Evolutionary conservation across 495 filamentous ascomycete genomes (phyloP).

Genomic region (Glutinoglossum americanum): DNA sequence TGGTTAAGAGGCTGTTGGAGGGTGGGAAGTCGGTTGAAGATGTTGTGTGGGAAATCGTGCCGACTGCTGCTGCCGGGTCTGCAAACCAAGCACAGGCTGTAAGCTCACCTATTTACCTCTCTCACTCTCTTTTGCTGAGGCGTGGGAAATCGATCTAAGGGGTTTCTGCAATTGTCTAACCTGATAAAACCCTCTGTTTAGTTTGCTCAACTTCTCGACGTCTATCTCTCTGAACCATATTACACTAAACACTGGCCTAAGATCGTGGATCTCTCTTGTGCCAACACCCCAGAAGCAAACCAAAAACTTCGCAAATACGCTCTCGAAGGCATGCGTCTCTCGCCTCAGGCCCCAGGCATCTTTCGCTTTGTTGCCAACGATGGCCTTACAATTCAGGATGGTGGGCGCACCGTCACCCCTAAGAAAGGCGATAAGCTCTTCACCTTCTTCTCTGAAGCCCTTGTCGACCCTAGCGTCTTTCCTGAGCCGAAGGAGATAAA

Average conservation of each 20-base stretch:
- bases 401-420: neutral
- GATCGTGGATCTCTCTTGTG: neutral
- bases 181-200: neutral
- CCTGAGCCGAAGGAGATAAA: conserved; percentile 36
- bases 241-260: neutral
- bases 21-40: neutral
- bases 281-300: neutral
- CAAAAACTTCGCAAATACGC: neutral
- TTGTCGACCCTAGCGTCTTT: neutral
- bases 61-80: neutral
- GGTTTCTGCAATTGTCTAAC: neutral
- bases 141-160: too few species aligned
- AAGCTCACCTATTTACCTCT: neutral
- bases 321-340: neutral
- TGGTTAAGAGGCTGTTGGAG: neutral
- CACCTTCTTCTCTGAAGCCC: neutral
- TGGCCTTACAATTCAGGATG: neutral
- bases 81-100: neutral
- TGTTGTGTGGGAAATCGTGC: neutral
- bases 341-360: neutral
- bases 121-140: too few species aligned
- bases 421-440: neutral
- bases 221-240: neutral
- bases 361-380: neutral
- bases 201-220: neutral